Base-by-base conservation (phyloP, 352 stramenopile species). In the Pythium aquatile region DNA sequence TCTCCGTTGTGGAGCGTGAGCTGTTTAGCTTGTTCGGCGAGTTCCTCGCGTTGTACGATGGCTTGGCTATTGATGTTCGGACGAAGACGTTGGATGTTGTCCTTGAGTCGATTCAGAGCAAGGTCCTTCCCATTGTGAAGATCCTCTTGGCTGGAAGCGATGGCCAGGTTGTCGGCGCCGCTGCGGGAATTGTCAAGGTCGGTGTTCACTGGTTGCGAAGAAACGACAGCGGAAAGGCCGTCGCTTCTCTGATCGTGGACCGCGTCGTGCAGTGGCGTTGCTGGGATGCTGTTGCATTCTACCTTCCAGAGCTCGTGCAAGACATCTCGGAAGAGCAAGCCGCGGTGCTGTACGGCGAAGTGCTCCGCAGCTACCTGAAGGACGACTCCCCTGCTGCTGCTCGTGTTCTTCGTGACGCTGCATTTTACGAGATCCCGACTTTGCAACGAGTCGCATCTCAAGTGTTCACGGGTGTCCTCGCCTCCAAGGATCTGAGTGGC, bases 401-500 rank as follows among this genome's bases (percentile, higher is more conserved):
- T 54, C 78, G 78, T 3, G 84, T 88, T 54, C 63, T 94, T 60
- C 70, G 72, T 42, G 87, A 94, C 58, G 87, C 87, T 11, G 79
- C 71, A 3, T 94, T 96, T 62, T 96, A 93, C 69, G 87, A 96
- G 49, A 93, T 96, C 49, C 33, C 48, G 20, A 70, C 65, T 26
- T 66, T 94, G 58, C 75, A 74, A 11, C 49, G 62, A 1, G 71
- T 84, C 42, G 79, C 79, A 1, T 58, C 83, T 0, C 28, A 39
- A 9, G 77, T 85, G 10, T 65, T 92, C 24, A 62, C 64, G 2
- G 48, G 16, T 9, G 44, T 68, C 1, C 14, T 65, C 32, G 42
- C 42, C 7, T 49, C 24, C 3, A 58, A 53, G 20, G 29, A 47
- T 3, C 24, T 66, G 10, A 55, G 11, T 8, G 20, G 9, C 4